Conservation (phyloP, 169 alveolate genomes). For the Perkinsus marinus region DNA sequence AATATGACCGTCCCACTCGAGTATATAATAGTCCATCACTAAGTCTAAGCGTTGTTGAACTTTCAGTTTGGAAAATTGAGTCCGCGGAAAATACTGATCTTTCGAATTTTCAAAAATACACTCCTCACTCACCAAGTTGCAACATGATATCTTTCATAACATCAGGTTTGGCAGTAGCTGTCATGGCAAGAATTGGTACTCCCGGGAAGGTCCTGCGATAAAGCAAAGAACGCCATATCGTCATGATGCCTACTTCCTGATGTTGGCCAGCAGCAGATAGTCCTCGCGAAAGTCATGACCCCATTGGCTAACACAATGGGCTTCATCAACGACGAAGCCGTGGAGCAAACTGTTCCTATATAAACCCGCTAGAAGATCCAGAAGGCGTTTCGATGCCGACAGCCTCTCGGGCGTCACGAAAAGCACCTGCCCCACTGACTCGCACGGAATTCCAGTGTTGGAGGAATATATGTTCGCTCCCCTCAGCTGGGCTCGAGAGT, state of each 20-base stretch:
- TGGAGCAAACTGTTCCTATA: constrained; percentile 53
- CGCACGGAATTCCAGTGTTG: too few relatives aligned
- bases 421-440: constrained; percentile 33
- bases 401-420: constrained; percentile 87
- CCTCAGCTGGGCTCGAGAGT: too few relatives aligned
- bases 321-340: constrained; percentile 96
- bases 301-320: constrained; percentile 99
- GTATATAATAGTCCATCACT: too few relatives aligned
- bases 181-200: constrained; percentile 85
- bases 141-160: constrained; percentile 45
- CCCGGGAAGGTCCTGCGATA: constrained; percentile 50
- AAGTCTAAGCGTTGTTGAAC: too few relatives aligned
- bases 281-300: constrained; percentile 98
- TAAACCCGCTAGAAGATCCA: constrained; percentile 43
- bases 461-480: too few relatives aligned
- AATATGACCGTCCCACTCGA: too few relatives aligned
- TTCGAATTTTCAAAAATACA: too few relatives aligned
- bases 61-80: too few relatives aligned
- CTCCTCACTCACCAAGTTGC: neutral
- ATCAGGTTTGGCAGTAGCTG: constrained; percentile 94
- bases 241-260: constrained; percentile 25
- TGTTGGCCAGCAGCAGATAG: constrained; percentile 61
- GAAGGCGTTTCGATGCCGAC: constrained; percentile 52
- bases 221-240: neutral
- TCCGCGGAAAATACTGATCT: too few relatives aligned